These are phyloP conservation scores for Isoetes taiwanensis DNA, from an alignment of 75 land plant genomes.

Conservation along the genomic window DNA sequence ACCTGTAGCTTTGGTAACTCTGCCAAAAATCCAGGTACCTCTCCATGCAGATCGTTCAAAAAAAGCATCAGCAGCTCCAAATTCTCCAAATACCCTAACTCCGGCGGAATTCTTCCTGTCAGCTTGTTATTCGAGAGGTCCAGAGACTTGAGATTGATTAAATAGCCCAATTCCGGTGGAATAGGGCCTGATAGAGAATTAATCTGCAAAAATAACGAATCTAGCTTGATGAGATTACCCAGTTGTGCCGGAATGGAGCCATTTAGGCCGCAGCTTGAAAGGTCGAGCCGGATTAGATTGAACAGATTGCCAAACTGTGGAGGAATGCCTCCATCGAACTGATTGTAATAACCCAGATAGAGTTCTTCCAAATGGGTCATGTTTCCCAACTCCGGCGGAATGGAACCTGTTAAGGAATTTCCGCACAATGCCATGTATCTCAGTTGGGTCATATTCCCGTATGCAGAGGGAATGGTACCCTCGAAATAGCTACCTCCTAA, in stretches of 20 bases:
- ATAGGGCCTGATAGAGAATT: conserved; percentile 48
- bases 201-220: conserved; percentile 41
- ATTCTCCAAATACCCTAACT: conserved; percentile 36
- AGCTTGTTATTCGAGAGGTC: conserved; percentile 50
- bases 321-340: conserved; percentile 47
- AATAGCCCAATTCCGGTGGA: conserved; percentile 43
- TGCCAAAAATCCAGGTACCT: conserved; percentile 37
- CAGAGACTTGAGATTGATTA: conserved; percentile 32
- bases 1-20: conserved; percentile 32
- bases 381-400: conserved; percentile 27
- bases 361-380: conserved; percentile 28
- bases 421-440: too few species aligned
- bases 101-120: conserved; percentile 47
- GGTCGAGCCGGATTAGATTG: conserved; percentile 33
- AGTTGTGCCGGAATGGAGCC: conserved; percentile 58
- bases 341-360: conserved; percentile 44
- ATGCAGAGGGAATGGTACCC: conserved; percentile 58
- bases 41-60: conserved; percentile 42
- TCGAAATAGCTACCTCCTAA: conserved; percentile 68
- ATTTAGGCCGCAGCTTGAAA: conserved; percentile 42
- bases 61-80: conserved; percentile 41
- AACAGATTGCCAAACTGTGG: conserved; percentile 44
- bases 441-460: conserved; percentile 36
- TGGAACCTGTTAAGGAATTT: conserved; percentile 30
- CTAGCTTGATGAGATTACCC: conserved; percentile 30